Base-by-base conservation (phyloP, 192 early-diverging fungal genomes). In the Umbelopsis sp. region DNA sequence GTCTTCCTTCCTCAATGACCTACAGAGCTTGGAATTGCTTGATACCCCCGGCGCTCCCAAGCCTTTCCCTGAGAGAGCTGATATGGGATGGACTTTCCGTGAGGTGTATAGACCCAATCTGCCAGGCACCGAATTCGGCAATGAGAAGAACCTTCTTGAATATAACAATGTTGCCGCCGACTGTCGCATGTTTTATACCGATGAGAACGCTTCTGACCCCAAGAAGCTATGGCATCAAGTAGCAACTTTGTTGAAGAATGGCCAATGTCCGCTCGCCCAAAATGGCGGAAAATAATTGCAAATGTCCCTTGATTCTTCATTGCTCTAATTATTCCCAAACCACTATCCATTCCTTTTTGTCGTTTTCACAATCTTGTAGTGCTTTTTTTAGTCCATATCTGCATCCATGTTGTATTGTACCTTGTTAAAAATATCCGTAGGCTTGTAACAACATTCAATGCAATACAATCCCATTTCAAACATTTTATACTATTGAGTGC, bases 21-120 rank as follows among this genome's bases (percentile, higher is more conserved):
- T 78, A 2, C 71, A 73, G 11, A 21, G 35, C 4, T 49, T 78
- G 21, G 71, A 61, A 37, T 27, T 78, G 0, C 64, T 69, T 1
- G 49, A 78, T 30, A 68, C 70, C 30, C 70, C 76, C 13, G 68
- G 73, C 37, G 76, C 76, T 12, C 76, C 76, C 20, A 35, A 61
- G n/a, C 68, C 76, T 13, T 78, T 78, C 67, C 76, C 76, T 37
- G 53, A 73, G n/a, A 25, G 68, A 37, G 76, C 76, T 41, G 76
- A 78, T 61, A 78, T 78, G 76, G 76, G 76, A 8, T 78, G 71
- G 71, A 78, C 76, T 15, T 78, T 78, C 68, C 68, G 76, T 66
- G 76, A 78, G 20, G 71, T 69, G 23, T 78, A 78, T 45, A 48
- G 50, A 12, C 76, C 76, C 46, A 50, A 58, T 12, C 20, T 37